Percentiles rank a stretch among this genome's conserved stretches.
Conservation (phyloP, 2,329 filamentous ascomycete species). For the Leptodontidium sp. region DNA sequence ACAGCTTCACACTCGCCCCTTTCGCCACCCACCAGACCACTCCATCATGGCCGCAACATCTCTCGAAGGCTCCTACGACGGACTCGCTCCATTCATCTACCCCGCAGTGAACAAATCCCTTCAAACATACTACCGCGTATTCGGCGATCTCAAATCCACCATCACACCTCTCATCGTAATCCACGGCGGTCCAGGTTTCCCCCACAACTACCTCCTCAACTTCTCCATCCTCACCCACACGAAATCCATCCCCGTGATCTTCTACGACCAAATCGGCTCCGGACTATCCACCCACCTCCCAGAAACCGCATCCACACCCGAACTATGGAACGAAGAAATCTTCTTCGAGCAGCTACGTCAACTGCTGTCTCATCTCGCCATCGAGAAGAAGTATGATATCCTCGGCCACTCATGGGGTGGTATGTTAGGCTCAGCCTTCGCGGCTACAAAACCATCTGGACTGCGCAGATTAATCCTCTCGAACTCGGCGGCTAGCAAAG, state of each 20-base stretch:
- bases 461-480: conserved; percentile 50
- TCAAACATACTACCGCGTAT: conserved; percentile 10
- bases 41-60: conserved; percentile 10
- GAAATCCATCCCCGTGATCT: conserved; percentile 53
- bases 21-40: neutral
- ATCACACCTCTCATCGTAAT: conserved; percentile 48
- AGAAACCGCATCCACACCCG: conserved; percentile 52
- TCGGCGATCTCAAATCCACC: neutral
- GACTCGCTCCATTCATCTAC: conserved; percentile 1
- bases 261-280: conserved; percentile 64
- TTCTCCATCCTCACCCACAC: conserved; percentile 22
- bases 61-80: neutral
- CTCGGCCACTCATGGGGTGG: conserved; percentile 62
- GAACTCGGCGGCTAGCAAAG: conserved; percentile 42
- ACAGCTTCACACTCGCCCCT: neutral
- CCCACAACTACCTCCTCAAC: conserved; percentile 51
- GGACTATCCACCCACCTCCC: conserved; percentile 57
- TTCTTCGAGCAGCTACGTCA: conserved; percentile 60
- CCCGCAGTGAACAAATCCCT: neutral
- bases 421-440: conserved; percentile 56
- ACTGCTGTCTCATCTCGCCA: conserved; percentile 51
- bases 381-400: conserved; percentile 51
- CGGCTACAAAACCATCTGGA: conserved; percentile 48
- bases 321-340: conserved; percentile 57
- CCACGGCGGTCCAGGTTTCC: conserved; percentile 57